Evolutionary conservation across 805 yeast genomes (phyloP), one percentile per base, ranked within the genome.

Genomic region (Myxozyma neotropica): DNA sequence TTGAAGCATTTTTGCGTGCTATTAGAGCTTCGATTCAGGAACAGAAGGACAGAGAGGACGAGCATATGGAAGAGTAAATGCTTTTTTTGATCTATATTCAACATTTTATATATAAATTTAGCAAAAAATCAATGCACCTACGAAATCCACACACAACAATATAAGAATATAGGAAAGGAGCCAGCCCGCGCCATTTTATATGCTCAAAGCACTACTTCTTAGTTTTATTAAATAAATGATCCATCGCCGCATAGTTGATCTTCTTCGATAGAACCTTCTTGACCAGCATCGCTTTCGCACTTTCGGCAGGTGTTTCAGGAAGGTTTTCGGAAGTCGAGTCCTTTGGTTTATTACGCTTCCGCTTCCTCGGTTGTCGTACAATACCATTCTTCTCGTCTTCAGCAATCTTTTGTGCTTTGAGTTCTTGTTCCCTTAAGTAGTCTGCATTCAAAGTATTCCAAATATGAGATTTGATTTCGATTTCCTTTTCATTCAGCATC

Each of bases 401-500:
- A 71, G 91, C 96, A 53, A 81, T 80, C 71, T 92, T 89, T 60
- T 93, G 77, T 63, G 92, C 77, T 70, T 89, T 91, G 67, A 83
- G 83, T 68, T 93, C 97, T 73, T 90, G 96, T 49, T 87, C 94
- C 7, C 89, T 71, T 56, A 94, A 75, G 70, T 83, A 94, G 29
- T 92, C 98, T 60, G 88, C 88, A 73, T 95, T 92, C 40, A 89
- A 78, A 1, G 94, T 92, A 55, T 88, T 84, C 98, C 99, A 94
- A 2, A 92, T 83, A 60, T 87, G 80, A 66, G 90, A 92, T 72
- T 93, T 94, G 64, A 86, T 71, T 57, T 76, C 79, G 10, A 85
- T 80, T 52, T 86, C 90, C 23, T 53, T 23, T 55, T 81, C 84
- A 1, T 82, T 79, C 49, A 94, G 77, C 44, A 89, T 69, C 35